Percentiles rank a stretch among this genome's conserved stretches.
These are phyloP conservation scores for Globisporangium alternatum DNA, from an alignment of 352 stramenopile species.

Conservation along the genomic window DNA sequence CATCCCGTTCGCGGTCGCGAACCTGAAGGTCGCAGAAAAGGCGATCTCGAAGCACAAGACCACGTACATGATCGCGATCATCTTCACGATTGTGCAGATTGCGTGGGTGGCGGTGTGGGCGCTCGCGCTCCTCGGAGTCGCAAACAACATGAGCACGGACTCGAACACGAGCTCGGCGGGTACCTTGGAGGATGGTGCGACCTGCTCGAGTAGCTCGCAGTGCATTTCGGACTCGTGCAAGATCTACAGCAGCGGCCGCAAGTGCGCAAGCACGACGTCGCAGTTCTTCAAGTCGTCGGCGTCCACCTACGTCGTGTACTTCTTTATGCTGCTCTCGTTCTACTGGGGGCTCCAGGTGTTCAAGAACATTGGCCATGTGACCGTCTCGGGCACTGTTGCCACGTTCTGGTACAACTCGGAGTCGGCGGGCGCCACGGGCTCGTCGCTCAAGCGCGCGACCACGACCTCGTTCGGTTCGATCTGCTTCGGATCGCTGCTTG, in stretches of 20 bases:
- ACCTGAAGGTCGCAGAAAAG: conserved; percentile 84
- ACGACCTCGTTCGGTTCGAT: conserved; percentile 96
- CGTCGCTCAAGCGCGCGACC: conserved; percentile 77
- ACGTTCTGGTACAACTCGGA: conserved; percentile 95
- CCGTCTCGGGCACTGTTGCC: conserved; percentile 90
- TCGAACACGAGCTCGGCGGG: conserved; percentile 15
- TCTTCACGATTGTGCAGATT: conserved; percentile 88
- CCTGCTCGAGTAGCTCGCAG: conserved; percentile 28
- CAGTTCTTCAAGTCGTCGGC: conserved; percentile 35
- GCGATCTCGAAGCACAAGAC: conserved; percentile 89
- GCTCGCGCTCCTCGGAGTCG: conserved; percentile 83
- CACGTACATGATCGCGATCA: conserved; percentile 84
- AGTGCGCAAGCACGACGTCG: conserved; percentile 22
- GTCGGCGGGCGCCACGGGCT: conserved; percentile 77
- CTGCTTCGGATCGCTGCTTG: conserved; percentile 92
- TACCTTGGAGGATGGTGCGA: conserved; percentile 14
- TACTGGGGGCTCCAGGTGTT: conserved; percentile 93
- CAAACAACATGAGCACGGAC: conserved; percentile 72
- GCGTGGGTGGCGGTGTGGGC: conserved; percentile 89
- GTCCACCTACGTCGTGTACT: conserved; percentile 48
- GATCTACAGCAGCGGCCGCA: conserved; percentile 14
- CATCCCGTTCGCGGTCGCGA: conserved; percentile 93
- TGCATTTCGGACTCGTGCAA: conserved; percentile 43
- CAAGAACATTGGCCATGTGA: conserved; percentile 93
- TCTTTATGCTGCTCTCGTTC: conserved; percentile 91